These are phyloP conservation scores for Boletus fagicola DNA, from an alignment of 768 basidiomycete genomes.

Conservation along the genomic window DNA sequence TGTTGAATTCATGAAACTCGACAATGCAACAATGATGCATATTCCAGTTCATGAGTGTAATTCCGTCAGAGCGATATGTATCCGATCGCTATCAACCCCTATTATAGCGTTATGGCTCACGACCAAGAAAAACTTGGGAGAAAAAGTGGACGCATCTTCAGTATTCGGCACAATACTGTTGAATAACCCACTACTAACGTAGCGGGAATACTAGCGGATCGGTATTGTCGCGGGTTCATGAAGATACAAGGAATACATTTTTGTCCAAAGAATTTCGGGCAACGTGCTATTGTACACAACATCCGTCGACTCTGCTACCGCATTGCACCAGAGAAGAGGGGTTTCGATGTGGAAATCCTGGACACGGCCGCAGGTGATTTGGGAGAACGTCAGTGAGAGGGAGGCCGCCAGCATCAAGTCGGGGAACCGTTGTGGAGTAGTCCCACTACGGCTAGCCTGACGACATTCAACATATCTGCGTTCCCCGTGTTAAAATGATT, in stretches of 20 bases:
- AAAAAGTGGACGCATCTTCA: constrained; percentile 41
- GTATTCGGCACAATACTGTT: constrained; percentile 56
- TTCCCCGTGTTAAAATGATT: neutral
- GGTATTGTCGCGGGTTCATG: neutral
- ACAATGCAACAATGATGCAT: constrained; percentile 18
- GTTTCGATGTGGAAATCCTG: constrained; percentile 14
- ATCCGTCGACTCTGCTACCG: constrained; percentile 45
- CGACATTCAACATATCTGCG: neutral
- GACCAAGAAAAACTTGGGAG: neutral
- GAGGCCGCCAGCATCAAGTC: constrained; percentile 48
- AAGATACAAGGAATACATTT: too few relatives aligned
- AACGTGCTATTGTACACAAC: constrained; percentile 51
- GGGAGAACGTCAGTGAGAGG: constrained; percentile 40
- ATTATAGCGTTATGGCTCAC: neutral
- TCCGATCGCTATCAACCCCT: constrained; percentile 52
- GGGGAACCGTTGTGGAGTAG: constrained; percentile 13
- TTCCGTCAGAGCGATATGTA: constrained; percentile 46
- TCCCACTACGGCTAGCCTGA: constrained; percentile 35
- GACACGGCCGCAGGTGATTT: neutral
- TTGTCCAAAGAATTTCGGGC: too few relatives aligned
- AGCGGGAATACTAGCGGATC: neutral
- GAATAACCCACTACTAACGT: too few relatives aligned
- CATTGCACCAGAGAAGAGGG: constrained; percentile 40
- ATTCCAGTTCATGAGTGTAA: constrained; percentile 47
- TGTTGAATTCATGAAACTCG: neutral